Evolutionary conservation across 202 grass and related monocot genomes (phyloP), one percentile per base, ranked within the genome.

Genomic region (Panicum virgatum): DNA sequence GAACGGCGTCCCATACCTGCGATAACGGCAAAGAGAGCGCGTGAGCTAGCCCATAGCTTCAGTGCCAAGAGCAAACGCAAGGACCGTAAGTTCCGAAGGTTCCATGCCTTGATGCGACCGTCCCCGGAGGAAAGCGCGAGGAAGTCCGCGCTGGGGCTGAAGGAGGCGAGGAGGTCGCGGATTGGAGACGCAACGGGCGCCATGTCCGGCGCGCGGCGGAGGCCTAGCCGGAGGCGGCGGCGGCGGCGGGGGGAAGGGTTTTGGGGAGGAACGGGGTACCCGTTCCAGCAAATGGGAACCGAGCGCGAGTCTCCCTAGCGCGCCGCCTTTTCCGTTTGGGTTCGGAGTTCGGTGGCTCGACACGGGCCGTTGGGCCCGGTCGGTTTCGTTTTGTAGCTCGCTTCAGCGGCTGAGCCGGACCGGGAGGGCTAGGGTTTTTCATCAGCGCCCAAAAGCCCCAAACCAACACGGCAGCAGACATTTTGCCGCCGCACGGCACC

Each of bases 1-100:
- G 92, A 71, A 87, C 71, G 56, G 96, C 79, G 75, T 99, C 96
- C 96, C 96, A 99, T 76, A 99, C 89, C 96, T 99, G 90, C 36
- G 44, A 18, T 15, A 69, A 47, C 25, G 76, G 78, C 9, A 18
- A 87, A 64, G 18, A 58, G 51, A 57, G 51, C 19, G 22, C 5
- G 70, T 73, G 54, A 76, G 44, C 47, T 45, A 82, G 64, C 58
- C 14, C n/a, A 53, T 39, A 15, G 78, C 80, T 71, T 23, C 44
- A 30, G 37, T 18, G 69, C 64, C 40, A 7, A 51, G 71, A 59
- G 73, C 52, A 45, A 40, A 57, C 38, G 32, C n/a, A 10, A 61
- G 20, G 80, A 72, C 25, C 1, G 45, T 3, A 3, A 61, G 51
- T 15, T 72, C n/a, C 11, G 3, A 18, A 18, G 19, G 43, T 37